phyloP scores from a whole-genome alignment of 805 yeast species.

The Diddensiella caesifluorescens region DNA sequence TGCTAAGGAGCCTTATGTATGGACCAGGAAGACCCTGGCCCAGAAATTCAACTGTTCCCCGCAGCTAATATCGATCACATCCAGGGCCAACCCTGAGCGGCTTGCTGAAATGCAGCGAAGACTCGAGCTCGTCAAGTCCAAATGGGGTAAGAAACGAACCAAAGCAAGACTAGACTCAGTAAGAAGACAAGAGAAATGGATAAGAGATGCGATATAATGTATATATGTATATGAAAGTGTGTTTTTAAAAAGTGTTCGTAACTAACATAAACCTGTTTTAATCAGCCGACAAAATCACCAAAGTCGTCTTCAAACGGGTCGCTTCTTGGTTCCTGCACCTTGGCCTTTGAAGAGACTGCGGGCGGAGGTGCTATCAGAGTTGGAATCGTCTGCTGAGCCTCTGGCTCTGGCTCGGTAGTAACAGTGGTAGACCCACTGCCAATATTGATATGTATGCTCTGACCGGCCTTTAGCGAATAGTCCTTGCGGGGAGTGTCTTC shows the following conservation, averaged over 20 bases:
- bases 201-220: slow-evolving; percentile 44
- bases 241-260: too few species aligned
- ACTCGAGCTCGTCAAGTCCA: slow-evolving; percentile 39
- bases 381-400: slow-evolving; percentile 16
- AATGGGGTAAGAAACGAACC: slow-evolving; percentile 46
- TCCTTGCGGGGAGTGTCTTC: slow-evolving; percentile 15
- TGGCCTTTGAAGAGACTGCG: slow-evolving; percentile 7
- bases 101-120: slow-evolving; percentile 43
- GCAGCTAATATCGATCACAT: slow-evolving; percentile 49
- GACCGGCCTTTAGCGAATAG: slow-evolving; percentile 27
- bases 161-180: slow-evolving; percentile 51
- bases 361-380: slow-evolving; percentile 29
- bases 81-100: slow-evolving; percentile 37
- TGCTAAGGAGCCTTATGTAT: slow-evolving; percentile 48
- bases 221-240: neutral
- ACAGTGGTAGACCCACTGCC: slow-evolving; percentile 11
- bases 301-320: slow-evolving; percentile 31
- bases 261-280: neutral
- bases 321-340: slow-evolving; percentile 9
- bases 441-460: slow-evolving; percentile 22
- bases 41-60: slow-evolving; percentile 50
- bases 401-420: neutral
- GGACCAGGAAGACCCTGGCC: slow-evolving; percentile 62
- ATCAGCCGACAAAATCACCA: slow-evolving; percentile 30
- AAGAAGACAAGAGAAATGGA: slow-evolving; percentile 60